Evolutionary conservation across 2,329 filamentous ascomycete species (phyloP).

Genomic region (Aspergillus nomiae): DNA sequence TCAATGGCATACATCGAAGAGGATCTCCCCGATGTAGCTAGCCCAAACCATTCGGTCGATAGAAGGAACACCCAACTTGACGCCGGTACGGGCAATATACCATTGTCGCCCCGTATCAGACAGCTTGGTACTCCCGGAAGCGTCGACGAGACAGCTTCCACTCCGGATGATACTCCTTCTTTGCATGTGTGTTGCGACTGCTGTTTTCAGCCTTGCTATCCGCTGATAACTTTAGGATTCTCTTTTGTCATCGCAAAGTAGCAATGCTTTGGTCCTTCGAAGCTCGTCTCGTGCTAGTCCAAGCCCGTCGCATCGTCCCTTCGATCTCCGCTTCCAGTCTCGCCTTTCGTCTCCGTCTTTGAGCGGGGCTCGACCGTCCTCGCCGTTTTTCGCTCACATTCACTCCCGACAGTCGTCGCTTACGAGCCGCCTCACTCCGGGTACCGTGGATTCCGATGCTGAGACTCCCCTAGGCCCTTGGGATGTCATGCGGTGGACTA

Average conservation of each 20-base stretch:
- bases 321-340: conserved; percentile 92
- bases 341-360: conserved; percentile 69
- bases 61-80: conserved; percentile 20
- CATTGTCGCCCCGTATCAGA: conserved; percentile 25
- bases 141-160: conserved; percentile 70
- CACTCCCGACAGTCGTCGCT: conserved; percentile 82
- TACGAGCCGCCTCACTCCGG: conserved; percentile 66
- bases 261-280: conserved; percentile 70
- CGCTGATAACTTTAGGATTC: conserved; percentile 51
- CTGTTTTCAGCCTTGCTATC: conserved; percentile 58
- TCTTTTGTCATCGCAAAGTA: conserved; percentile 64
- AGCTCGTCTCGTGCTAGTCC: conserved; percentile 71
- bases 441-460: conserved; percentile 61
- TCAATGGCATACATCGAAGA: conserved; percentile 27
- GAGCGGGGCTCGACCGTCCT: conserved; percentile 67
- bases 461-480: conserved; percentile 80
- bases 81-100: conserved; percentile 22
- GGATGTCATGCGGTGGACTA: conserved; percentile 97
- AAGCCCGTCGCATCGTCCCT: conserved; percentile 83
- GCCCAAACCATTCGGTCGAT: conserved; percentile 25
- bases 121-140: conserved; percentile 36
- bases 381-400: conserved; percentile 73
- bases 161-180: conserved; percentile 82
- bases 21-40: conserved; percentile 29
- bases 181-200: conserved; percentile 64